Percentiles rank a stretch among this genome's conserved stretches.
Conservation (phyloP, 495 filamentous ascomycete genomes). For the Talaromyces nanjingensis region DNA sequence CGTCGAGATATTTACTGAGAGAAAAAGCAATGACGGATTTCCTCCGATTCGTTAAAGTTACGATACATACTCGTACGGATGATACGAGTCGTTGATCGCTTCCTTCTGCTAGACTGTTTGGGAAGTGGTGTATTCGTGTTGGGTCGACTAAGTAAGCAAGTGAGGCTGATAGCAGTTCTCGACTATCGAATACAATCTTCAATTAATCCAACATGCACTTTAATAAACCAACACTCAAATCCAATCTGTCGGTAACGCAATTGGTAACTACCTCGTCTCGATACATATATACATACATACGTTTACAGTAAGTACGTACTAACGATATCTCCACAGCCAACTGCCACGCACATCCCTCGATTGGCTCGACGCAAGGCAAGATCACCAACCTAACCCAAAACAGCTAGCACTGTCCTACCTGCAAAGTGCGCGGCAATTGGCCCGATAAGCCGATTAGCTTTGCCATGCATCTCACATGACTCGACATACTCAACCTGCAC, state of each 20-base stretch:
- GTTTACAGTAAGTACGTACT: background rate
- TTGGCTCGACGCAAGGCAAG: background rate
- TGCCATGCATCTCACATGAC: background rate
- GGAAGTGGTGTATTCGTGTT: background rate
- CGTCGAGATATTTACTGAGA: background rate
- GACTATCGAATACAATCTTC: background rate
- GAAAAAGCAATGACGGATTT: conserved; percentile 3
- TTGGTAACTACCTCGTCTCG: background rate
- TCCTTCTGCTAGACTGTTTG: background rate
- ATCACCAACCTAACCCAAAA: background rate
- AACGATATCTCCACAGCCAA: background rate
- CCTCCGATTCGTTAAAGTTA: background rate
- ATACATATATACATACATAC: no score
- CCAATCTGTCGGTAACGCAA: background rate
- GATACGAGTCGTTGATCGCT: background rate
- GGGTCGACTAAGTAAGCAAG: background rate
- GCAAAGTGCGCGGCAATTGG: background rate
- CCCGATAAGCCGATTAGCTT: background rate
- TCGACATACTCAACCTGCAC: background rate
- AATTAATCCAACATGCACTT: background rate
- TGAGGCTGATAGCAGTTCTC: background rate
- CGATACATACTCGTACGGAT: background rate
- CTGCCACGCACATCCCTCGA: background rate
- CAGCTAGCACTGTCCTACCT: background rate
- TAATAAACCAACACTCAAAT: background rate